Base-by-base conservation (phyloP, 129 eudicot species). In the Helianthus annuus region DNA sequence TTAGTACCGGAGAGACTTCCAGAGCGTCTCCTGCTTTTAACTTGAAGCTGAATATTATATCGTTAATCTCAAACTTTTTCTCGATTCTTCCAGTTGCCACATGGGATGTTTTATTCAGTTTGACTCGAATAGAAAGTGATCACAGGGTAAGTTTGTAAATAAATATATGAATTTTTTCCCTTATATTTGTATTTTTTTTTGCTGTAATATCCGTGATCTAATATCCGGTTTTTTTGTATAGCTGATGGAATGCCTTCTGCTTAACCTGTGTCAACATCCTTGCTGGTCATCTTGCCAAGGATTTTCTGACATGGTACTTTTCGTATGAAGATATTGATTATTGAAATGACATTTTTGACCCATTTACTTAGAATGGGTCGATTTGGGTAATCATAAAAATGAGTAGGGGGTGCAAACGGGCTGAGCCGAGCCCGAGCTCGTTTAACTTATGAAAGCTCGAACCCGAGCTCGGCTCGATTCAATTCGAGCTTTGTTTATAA, bases 181-280 rank as follows among this genome's bases (percentile, higher is more conserved):
- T 42, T 4, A 52, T 44, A 34, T 53, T 61, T 7, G 59, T 32
- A 39, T 61, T 57, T 66, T n/a, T 71, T 71, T 13, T 63, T 51
- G 14, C 59, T 72, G 45, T 72, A 40, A 6, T 59, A 24, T 15
- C 44, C 11, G 44, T 54, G 16, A 27, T 76, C 55, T 75, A 66
- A 3, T 52, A 5, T 56, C 22, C 27, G 5, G 40, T 52, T 60
- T 61, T 7, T 22, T 78, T 45, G 54, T 24, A 6, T 72, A 95
- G 99, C 85, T 83, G 52, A 59, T 65, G 71, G 89, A 86, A 73
- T 51, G 58, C 72, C 69, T 90, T 70, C 73, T 95, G 39, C 65
- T 61, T 45, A 83, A 70, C 73, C 94, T 95, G 59, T 90, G 99
- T 75, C 88, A 84, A 79, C 88, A 95, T 74, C 96, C 92, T 75